Conservation (phyloP, 306 rosid species). For the Heteromeles arbutifolia region DNA sequence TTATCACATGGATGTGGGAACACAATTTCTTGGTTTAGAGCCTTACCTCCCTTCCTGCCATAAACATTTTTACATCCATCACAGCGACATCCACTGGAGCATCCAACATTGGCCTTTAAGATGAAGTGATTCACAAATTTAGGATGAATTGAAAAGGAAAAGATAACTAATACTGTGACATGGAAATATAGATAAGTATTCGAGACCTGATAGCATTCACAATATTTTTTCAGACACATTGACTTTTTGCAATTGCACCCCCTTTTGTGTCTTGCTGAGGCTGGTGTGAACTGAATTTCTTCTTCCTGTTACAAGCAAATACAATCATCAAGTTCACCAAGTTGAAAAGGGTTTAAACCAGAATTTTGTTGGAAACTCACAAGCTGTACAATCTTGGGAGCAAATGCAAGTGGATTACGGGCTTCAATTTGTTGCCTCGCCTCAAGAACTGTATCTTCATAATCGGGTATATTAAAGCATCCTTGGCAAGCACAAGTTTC, state of each 20-base stretch:
- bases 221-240: constrained; percentile 65
- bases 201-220: constrained; percentile 77
- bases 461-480: constrained; percentile 51
- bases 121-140: constrained; percentile 5
- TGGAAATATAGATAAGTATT: not conserved
- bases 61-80: constrained; percentile 52
- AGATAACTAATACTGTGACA: not conserved
- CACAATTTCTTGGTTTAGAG: not conserved
- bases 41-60: constrained; percentile 64
- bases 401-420: constrained; percentile 66
- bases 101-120: constrained; percentile 59
- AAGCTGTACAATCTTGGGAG: constrained; percentile 43
- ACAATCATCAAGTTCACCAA: constrained; percentile 9
- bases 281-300: constrained; percentile 35
- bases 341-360: constrained; percentile 20
- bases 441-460: constrained; percentile 37
- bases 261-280: constrained; percentile 62
- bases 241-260: constrained; percentile 82
- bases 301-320: constrained; percentile 36
- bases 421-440: constrained; percentile 37
- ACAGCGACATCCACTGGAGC: constrained; percentile 67
- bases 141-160: constrained; percentile 4
- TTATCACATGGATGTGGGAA: not conserved
- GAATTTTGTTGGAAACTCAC: constrained; percentile 28
- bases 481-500: constrained; percentile 55